Conservation (phyloP, 2,329 filamentous ascomycete genomes). For the Aspergillus sergii region DNA sequence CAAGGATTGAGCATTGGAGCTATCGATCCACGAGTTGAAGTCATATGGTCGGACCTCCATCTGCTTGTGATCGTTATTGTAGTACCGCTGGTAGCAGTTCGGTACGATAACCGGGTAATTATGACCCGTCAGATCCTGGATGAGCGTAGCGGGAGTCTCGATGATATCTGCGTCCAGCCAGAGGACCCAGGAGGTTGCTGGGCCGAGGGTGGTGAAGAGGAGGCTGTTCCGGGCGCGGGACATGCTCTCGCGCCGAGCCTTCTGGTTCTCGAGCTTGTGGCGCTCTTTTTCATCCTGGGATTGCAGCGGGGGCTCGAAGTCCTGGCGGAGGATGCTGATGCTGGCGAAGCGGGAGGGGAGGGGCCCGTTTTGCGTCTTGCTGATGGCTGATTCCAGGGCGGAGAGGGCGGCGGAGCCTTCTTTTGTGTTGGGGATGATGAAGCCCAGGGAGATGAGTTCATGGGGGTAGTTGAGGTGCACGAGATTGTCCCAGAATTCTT, state of each 20-base stretch:
- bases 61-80: constrained; percentile 70
- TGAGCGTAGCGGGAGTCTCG: constrained; percentile 80
- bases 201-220: constrained; percentile 91
- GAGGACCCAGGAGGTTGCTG: constrained; percentile 89
- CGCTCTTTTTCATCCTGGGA: constrained; percentile 87
- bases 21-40: constrained; percentile 97
- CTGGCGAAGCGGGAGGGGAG: constrained; percentile 84
- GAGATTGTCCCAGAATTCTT: constrained; percentile 93
- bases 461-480: constrained; percentile 84
- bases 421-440: constrained; percentile 91
- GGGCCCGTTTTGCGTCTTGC: constrained; percentile 80
- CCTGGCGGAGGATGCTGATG: constrained; percentile 91
- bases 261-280: constrained; percentile 90
- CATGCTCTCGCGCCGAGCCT: constrained; percentile 84
- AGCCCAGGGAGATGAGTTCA: constrained; percentile 90
- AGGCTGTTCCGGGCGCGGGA: constrained; percentile 90
- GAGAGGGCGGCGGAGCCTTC: constrained; percentile 87
- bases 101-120: constrained; percentile 91
- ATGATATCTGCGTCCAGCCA: constrained; percentile 94
- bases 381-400: constrained; percentile 80
- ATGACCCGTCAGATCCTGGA: constrained; percentile 86
- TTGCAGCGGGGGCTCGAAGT: constrained; percentile 79
- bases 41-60: constrained; percentile 85
- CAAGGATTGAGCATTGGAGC: constrained; percentile 73
- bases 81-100: constrained; percentile 91